These are phyloP conservation scores for Chloranthus sessilifolius DNA, from an alignment of 164 flowering plant genomes.

Conservation along the genomic window DNA sequence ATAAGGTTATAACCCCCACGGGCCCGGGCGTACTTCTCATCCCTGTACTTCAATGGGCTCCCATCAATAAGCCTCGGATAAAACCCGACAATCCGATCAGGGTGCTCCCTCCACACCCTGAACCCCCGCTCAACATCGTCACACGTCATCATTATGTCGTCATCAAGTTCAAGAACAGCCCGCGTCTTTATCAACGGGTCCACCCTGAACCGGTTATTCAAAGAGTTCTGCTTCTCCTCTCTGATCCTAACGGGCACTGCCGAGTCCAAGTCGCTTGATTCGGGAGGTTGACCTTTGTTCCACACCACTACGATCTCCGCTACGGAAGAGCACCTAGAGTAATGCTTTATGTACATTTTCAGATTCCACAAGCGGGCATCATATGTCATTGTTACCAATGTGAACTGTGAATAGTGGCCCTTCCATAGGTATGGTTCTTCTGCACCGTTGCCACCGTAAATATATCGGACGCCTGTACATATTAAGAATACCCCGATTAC, in stretches of 20 bases:
- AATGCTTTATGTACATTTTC: constrained; percentile 86
- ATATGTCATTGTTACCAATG: constrained; percentile 84
- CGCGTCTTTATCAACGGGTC: constrained; percentile 66
- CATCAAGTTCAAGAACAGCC: constrained; percentile 92
- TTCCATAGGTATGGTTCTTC: constrained; percentile 62
- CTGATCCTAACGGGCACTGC: constrained; percentile 81
- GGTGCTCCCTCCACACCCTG: constrained; percentile 79
- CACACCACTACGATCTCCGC: constrained; percentile 88
- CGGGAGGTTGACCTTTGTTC: constrained; percentile 84
- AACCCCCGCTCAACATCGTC: constrained; percentile 87
- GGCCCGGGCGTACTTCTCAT: constrained; percentile 68
- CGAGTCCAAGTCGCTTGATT: constrained; percentile 58
- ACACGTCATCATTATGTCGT: constrained; percentile 93
- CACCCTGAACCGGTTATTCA: constrained; percentile 73
- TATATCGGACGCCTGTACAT: constrained; percentile 53
- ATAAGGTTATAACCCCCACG: constrained; percentile 80
- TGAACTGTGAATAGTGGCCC: constrained; percentile 82
- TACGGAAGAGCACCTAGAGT: constrained; percentile 89
- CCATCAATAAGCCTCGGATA: constrained; percentile 71
- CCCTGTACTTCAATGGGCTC: constrained; percentile 58
- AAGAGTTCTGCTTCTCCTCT: constrained; percentile 62
- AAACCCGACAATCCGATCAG: constrained; percentile 83
- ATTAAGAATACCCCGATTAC: constrained; percentile 35
- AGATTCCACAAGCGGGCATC: constrained; percentile 92
- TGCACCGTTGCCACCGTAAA: constrained; percentile 84